Conservation (phyloP, 2,329 filamentous ascomycete genomes). For the Anisogramma anomala region DNA sequence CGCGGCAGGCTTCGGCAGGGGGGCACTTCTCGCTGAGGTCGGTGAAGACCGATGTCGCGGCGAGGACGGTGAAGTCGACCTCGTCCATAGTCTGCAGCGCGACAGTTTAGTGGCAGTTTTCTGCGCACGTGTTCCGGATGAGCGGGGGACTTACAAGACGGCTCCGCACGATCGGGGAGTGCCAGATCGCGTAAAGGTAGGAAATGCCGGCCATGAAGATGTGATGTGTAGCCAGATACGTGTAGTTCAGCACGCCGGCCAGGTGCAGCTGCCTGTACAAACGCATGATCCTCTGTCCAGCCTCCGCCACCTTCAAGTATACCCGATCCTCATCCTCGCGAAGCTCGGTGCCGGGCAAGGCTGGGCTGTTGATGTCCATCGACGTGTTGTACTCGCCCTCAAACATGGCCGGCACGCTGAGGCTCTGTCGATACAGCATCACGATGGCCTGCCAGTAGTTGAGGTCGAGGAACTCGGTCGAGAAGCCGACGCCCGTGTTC, state of each 20-base stretch:
- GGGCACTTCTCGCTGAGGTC: constrained; percentile 92
- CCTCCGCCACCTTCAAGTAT: constrained; percentile 89
- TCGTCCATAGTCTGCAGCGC: constrained; percentile 69
- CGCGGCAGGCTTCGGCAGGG: constrained; percentile 84
- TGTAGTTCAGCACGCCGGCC: constrained; percentile 85
- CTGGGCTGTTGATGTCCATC: constrained; percentile 52
- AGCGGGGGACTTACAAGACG: constrained; percentile 74
- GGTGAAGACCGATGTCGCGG: constrained; percentile 81
- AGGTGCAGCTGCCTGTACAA: constrained; percentile 84
- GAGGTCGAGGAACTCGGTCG: constrained; percentile 77
- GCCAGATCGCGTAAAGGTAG: constrained; percentile 95
- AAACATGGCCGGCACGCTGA: constrained; percentile 74
- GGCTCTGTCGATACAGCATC: constrained; percentile 84
- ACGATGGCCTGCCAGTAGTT: constrained; percentile 98
- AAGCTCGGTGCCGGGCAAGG: constrained; percentile 51
- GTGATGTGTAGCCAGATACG: constrained; percentile 89
- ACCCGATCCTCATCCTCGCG: constrained; percentile 80
- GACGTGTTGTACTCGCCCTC: constrained; percentile 64
- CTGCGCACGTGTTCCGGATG: too few relatives aligned
- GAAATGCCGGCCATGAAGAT: constrained; percentile 96
- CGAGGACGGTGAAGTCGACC: constrained; percentile 92
- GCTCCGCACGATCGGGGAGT: constrained; percentile 78
- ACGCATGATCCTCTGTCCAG: constrained; percentile 82
- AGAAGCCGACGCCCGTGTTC: constrained; percentile 80
- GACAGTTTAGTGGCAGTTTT: too few relatives aligned